phyloP scores from a whole-genome alignment of 75 land plant genomes.

The Sequoiadendron giganteum region DNA sequence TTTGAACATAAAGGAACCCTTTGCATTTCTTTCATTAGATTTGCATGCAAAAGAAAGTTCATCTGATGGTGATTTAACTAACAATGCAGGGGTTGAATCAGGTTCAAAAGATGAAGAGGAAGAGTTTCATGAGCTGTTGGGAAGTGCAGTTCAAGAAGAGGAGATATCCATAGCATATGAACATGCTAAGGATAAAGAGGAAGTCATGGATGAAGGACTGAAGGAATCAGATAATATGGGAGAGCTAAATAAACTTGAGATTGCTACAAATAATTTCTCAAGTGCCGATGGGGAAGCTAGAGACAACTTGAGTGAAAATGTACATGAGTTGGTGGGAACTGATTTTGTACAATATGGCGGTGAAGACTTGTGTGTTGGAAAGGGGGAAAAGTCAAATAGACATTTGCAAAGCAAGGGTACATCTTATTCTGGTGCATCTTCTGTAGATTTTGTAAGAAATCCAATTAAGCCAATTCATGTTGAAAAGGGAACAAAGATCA shows the following conservation, averaged over 20 bases:
- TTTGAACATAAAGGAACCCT: slow-evolving; percentile 83
- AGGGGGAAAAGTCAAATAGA: slow-evolving; percentile 2
- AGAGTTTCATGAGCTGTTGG: slow-evolving; percentile 5
- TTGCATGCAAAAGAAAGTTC: neutral
- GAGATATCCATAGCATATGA: slow-evolving; percentile 17
- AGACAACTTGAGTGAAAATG: slow-evolving; percentile 15
- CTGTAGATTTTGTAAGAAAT: slow-evolving; percentile 29
- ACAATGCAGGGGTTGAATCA: neutral
- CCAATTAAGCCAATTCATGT: slow-evolving; percentile 64
- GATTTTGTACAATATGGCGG: neutral
- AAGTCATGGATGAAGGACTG: slow-evolving; percentile 28
- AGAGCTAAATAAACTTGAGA: slow-evolving; percentile 17
- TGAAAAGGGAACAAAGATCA: slow-evolving; percentile 71
- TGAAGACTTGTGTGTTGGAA: neutral
- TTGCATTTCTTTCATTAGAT: slow-evolving; percentile 60
- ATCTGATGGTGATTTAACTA: slow-evolving; percentile 15
- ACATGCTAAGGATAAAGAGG: slow-evolving; percentile 41
- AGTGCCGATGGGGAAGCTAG: slow-evolving; percentile 25
- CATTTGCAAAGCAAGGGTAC: neutral
- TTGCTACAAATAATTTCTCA: slow-evolving; percentile 15
- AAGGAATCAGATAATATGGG: slow-evolving; percentile 24
- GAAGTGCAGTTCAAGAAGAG: slow-evolving; percentile 16
- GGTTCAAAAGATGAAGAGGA: slow-evolving; percentile 10
- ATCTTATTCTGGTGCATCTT: slow-evolving; percentile 12
- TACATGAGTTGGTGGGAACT: slow-evolving; percentile 17